A percentile compares a stretch with the other conserved stretches of the same genome.
Evolutionary conservation across 257 asterid species (phyloP).

Genomic region (Solanum peruvianum): DNA sequence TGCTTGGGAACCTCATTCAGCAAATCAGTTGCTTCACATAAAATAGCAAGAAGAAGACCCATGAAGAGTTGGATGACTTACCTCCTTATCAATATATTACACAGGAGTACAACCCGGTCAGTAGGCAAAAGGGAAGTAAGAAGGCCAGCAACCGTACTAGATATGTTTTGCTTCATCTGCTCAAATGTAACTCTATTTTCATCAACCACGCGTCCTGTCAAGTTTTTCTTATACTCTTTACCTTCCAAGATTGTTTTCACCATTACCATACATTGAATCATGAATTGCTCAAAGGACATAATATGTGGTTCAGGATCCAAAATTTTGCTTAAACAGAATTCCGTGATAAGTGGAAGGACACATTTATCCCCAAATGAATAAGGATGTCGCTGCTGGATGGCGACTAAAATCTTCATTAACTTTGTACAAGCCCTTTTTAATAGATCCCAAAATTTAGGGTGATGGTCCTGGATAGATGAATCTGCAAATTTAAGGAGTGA

Average conservation of each 20-base stretch:
- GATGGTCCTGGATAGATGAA: constrained; percentile 61
- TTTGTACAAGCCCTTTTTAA: constrained; percentile 72
- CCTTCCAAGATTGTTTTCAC: constrained; percentile 83
- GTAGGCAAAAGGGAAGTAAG: constrained; percentile 66
- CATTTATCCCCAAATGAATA: constrained; percentile 88
- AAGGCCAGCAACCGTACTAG: constrained; percentile 61
- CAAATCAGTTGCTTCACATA: background rate
- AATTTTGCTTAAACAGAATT: constrained; percentile 75
- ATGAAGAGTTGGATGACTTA: constrained; percentile 5
- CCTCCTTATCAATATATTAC: constrained; percentile 88
- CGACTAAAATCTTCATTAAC: constrained; percentile 69
- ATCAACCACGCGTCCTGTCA: constrained; percentile 86
- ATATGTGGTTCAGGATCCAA: constrained; percentile 71
- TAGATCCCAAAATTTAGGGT: constrained; percentile 68
- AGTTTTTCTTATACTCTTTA: constrained; percentile 73
- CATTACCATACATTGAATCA: constrained; percentile 87
- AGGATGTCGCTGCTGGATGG: constrained; percentile 85
- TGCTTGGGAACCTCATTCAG: background rate
- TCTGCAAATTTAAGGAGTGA: constrained; percentile 48
- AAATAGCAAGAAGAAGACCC: background rate
- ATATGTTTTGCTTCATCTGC: constrained; percentile 72
- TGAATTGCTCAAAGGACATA: constrained; percentile 57
- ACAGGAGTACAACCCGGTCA: constrained; percentile 75
- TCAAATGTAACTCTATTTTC: constrained; percentile 66
- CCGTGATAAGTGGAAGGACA: constrained; percentile 63